Evolutionary conservation across 192 early-diverging fungal genomes (phyloP).

Genomic region (Coemansia sp.): DNA sequence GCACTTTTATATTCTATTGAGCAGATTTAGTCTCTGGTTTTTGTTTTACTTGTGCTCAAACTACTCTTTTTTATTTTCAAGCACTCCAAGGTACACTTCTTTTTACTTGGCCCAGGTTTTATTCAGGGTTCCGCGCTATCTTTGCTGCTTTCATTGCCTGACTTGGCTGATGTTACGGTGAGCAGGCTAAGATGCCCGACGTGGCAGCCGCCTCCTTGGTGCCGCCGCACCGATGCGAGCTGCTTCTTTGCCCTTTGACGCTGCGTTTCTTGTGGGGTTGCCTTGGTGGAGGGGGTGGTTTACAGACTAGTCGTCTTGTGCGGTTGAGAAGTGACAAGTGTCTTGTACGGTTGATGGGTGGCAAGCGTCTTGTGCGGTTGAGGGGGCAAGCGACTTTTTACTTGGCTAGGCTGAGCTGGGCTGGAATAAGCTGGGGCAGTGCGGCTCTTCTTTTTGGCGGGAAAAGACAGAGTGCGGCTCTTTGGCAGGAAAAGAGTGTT

Average conservation of each 20-base stretch:
- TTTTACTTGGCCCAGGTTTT: not conserved
- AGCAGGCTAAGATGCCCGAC: not conserved
- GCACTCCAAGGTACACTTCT: slow-evolving; percentile 9
- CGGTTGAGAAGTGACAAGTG: too few relatives aligned
- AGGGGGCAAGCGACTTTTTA: too few relatives aligned
- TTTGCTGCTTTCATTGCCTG: not conserved
- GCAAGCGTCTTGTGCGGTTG: too few relatives aligned
- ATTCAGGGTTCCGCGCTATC: too few relatives aligned
- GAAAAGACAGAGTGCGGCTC: too few relatives aligned
- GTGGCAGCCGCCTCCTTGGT: not conserved
- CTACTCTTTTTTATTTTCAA: not conserved
- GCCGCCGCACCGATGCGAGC: not conserved
- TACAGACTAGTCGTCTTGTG: too few relatives aligned
- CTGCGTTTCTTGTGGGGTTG: not conserved
- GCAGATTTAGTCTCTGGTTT: not conserved
- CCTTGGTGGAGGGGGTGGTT: too few relatives aligned
- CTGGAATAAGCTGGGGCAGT: too few relatives aligned
- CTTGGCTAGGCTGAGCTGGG: too few relatives aligned
- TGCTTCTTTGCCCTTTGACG: not conserved
- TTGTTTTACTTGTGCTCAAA: not conserved
- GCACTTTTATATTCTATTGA: not conserved
- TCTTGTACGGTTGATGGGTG: too few relatives aligned
- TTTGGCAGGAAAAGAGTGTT: too few relatives aligned
- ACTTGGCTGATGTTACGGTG: not conserved
- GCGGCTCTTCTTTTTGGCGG: too few relatives aligned